Conservation (phyloP, 106 monocot genomes). For the Platanthera guangdongensis region DNA sequence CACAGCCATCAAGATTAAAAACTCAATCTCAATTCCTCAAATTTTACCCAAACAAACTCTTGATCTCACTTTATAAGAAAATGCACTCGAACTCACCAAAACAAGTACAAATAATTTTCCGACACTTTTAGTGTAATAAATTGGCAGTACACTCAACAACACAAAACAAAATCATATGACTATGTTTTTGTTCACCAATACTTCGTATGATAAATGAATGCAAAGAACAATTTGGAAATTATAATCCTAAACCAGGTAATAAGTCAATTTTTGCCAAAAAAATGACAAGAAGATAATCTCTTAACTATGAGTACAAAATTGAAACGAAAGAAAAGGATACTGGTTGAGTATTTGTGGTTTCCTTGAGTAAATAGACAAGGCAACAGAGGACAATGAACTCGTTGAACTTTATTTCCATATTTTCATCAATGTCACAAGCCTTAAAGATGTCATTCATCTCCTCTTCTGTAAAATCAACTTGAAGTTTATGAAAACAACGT, state of each 20-base stretch:
- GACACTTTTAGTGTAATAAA: not conserved
- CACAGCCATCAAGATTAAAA: too few species aligned
- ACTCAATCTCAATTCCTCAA: too few species aligned
- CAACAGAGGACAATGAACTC: conserved; percentile 95
- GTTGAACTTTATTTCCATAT: conserved; percentile 85
- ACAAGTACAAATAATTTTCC: too few species aligned
- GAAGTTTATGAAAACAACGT: conserved; percentile 67
- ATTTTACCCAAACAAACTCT: too few species aligned
- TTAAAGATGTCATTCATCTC: conserved; percentile 77
- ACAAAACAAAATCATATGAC: not conserved
- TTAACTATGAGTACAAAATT: not conserved
- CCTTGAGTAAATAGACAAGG: conserved; percentile 83
- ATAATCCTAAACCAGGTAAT: not conserved
- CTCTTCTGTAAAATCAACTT: conserved; percentile 60
- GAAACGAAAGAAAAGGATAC: conserved; percentile 47
- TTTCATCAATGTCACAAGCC: conserved; percentile 76
- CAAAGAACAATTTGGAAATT: not conserved
- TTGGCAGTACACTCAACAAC: not conserved
- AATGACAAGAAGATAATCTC: not conserved
- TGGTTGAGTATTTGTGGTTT: conserved; percentile 32
- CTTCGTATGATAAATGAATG: not conserved
- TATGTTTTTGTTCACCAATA: not conserved
- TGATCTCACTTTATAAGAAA: not conserved
- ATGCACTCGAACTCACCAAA: too few species aligned
- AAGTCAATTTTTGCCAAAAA: not conserved